Evolutionary conservation across 768 basidiomycete genomes (phyloP).

Genomic region (Leccinellum luteum): DNA sequence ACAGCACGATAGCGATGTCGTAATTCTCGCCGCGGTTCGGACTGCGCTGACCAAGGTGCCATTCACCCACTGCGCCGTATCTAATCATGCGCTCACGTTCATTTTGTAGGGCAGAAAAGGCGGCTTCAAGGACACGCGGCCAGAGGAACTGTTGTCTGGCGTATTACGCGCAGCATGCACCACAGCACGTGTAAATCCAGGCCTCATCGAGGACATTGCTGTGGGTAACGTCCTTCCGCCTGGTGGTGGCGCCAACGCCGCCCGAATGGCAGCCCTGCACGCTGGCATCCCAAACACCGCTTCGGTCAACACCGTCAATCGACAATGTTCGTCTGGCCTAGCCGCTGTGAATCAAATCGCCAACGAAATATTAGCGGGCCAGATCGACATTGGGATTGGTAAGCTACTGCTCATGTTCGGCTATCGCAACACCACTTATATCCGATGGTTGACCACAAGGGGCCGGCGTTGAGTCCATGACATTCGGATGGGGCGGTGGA

Average conservation of each 20-base stretch:
- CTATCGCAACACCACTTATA: constrained; percentile 1
- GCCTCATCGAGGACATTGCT: constrained; percentile 77
- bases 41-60: constrained; percentile 88
- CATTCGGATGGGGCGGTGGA: constrained; percentile 63
- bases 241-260: constrained; percentile 75
- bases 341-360: constrained; percentile 82
- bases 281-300: constrained; percentile 80
- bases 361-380: constrained; percentile 70
- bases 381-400: constrained; percentile 92
- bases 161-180: constrained; percentile 74
- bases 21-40: constrained; percentile 84
- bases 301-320: constrained; percentile 79
- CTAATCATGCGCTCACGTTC: constrained; percentile 1
- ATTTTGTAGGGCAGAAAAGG: constrained; percentile 69
- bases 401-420: constrained; percentile 21
- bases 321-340: constrained; percentile 88
- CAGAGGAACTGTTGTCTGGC: constrained; percentile 76
- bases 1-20: constrained; percentile 83
- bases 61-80: background rate
- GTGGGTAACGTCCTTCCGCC: constrained; percentile 90
- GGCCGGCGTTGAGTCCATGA: constrained; percentile 91
- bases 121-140: constrained; percentile 87
- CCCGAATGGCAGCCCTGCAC: constrained; percentile 84
- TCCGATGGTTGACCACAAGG: constrained; percentile 38
- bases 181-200: constrained; percentile 68